Evolutionary conservation across 140 eudicot genomes (phyloP), one percentile per base, ranked within the genome.

Genomic region (Stevia rebaudiana): DNA sequence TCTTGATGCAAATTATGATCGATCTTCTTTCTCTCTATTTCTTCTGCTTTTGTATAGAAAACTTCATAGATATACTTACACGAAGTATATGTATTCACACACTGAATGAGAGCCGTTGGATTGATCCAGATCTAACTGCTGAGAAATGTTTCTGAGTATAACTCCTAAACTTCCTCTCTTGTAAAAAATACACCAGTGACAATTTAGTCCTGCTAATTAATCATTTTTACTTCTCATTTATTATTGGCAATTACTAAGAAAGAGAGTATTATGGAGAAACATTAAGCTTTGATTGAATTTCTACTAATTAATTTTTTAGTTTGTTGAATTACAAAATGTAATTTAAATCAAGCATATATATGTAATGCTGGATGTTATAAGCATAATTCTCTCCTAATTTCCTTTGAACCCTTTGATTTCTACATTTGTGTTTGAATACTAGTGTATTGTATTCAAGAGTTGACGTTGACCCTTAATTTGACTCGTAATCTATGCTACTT

Each of bases 101-200:
- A 16, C 0, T 23, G 61, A 8, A 53, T 1, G 21, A 65, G 22
- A 61, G 42, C 83, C 78, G 58, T 74, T 70, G 76, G 76, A 74
- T 74, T 1, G 24, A 13, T 19, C 19, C 9, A 6, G 44, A 78
- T 78, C 76, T 63, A 70, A 81, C 42, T 73, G 65, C 22, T 67
- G 54, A 61, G 35, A 48, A 19, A 74, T 44, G n/a, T 42, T 53
- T 57, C 33, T 74, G 69, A 72, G 61, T 70, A 76, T 70, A 81
- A 78, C 83, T 68, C 78, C 76, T 67, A 61, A 74, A 54, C 78
- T 81, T 55, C 83, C 74, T 69, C 72, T 68, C 66, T 39, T 46
- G 50, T 49, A 62, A 69, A 77, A 65, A 22, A 59, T 63, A 31
- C 62, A 53, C 43, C 63, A 67, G 65, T 72, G 44, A 11, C 40